phyloP scores from a whole-genome alignment of 2,329 filamentous ascomycete species.

The Curvularia sp. region DNA sequence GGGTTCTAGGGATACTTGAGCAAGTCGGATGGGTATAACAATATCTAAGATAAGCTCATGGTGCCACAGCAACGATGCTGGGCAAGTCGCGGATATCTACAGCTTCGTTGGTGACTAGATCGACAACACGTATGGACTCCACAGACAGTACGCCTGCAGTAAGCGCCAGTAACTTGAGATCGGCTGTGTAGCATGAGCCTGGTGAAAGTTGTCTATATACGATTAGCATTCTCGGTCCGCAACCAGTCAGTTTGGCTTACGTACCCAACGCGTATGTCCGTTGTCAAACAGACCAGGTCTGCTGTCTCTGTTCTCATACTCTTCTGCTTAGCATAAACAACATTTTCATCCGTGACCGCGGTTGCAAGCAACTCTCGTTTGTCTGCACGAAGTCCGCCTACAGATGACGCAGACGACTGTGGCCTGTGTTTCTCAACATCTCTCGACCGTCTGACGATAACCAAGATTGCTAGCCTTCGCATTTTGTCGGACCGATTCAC shows the following conservation, averaged over 20 bases:
- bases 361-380: constrained; percentile 60
- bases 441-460: constrained; percentile 69
- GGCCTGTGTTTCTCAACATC: constrained; percentile 54
- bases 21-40: neutral
- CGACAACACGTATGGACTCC: constrained; percentile 75
- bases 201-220: constrained; percentile 68
- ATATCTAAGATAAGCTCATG: constrained; percentile 8
- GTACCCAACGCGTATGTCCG: constrained; percentile 74
- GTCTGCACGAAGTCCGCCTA: constrained; percentile 36
- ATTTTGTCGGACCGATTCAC: constrained; percentile 71
- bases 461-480: constrained; percentile 74
- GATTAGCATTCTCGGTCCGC: constrained; percentile 19
- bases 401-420: constrained; percentile 53
- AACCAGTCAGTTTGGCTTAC: constrained; percentile 27
- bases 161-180: constrained; percentile 74
- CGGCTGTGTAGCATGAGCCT: constrained; percentile 74
- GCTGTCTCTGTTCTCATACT: constrained; percentile 68
- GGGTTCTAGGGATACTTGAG: neutral
- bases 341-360: constrained; percentile 73
- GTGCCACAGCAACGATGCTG: constrained; percentile 60
- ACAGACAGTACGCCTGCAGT: constrained; percentile 70
- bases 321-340: constrained; percentile 74
- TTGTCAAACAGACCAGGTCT: constrained; percentile 76
- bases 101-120: constrained; percentile 76
- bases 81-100: constrained; percentile 79